phyloP scores from a whole-genome alignment of 305 asterid species.

The Fraxinus angustifolia region DNA sequence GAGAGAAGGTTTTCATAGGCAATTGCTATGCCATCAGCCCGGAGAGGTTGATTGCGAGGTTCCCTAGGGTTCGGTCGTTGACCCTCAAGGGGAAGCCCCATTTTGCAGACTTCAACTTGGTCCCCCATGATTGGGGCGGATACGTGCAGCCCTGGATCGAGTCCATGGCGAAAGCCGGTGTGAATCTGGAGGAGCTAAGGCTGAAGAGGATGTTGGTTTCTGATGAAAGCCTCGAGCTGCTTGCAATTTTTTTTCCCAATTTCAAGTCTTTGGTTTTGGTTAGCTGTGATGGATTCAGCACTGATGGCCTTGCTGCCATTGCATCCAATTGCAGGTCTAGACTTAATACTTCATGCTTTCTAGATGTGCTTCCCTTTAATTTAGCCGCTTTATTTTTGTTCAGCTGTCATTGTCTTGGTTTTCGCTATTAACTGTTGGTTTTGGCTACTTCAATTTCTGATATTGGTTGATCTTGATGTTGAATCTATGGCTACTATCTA shows the following conservation, averaged over 20 bases:
- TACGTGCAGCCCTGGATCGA: slow-evolving; percentile 61
- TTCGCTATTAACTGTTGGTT: neutral
- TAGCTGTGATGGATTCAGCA: slow-evolving; percentile 76
- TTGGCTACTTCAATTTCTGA: neutral
- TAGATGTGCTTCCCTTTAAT: neutral
- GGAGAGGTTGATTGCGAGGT: slow-evolving; percentile 54
- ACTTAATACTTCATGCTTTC: neutral
- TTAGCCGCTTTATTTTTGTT: neutral
- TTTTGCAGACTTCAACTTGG: slow-evolving; percentile 68
- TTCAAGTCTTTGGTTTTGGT: slow-evolving; percentile 69
- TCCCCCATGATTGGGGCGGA: slow-evolving; percentile 73
- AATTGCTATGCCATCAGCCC: slow-evolving; percentile 70
- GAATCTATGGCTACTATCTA: neutral
- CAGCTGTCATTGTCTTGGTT: neutral
- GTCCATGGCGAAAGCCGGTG: slow-evolving; percentile 43
- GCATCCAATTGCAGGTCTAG: slow-evolving; percentile 81
- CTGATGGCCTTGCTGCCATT: slow-evolving; percentile 88
- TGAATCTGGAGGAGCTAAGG: slow-evolving; percentile 70
- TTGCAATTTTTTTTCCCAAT: slow-evolving; percentile 63
- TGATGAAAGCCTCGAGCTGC: slow-evolving; percentile 65
- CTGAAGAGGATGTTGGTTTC: slow-evolving; percentile 80
- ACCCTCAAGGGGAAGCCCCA: slow-evolving; percentile 75
- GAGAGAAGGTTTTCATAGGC: slow-evolving; percentile 68
- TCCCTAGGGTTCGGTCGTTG: slow-evolving; percentile 62
- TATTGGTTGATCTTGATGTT: neutral